phyloP scores from a whole-genome alignment of 2,329 filamentous ascomycete species.

The Delphinella strobiligena region DNA sequence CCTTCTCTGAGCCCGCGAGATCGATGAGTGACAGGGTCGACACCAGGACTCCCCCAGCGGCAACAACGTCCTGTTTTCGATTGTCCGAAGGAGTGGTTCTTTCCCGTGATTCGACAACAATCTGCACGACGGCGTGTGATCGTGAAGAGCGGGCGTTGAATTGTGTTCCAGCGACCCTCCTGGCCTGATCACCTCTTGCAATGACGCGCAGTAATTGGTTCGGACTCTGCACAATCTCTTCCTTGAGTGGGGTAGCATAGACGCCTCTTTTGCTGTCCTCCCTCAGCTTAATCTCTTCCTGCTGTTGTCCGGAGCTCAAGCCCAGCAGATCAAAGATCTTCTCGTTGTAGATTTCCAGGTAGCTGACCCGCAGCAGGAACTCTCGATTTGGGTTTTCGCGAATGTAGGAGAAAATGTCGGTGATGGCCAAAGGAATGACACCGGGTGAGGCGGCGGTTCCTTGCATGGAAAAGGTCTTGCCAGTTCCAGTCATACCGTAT shows the following conservation, averaged over 20 bases:
- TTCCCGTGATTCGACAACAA: conserved; percentile 93
- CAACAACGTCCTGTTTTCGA: conserved; percentile 47
- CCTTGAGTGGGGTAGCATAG: conserved; percentile 89
- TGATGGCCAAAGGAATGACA: conserved; percentile 93
- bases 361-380: conserved; percentile 90
- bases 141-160: conserved; percentile 95
- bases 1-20: conserved; percentile 89
- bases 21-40: conserved; percentile 94
- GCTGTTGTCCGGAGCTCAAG: conserved; percentile 49
- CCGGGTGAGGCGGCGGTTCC: conserved; percentile 90
- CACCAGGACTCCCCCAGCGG: conserved; percentile 83
- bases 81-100: conserved; percentile 54
- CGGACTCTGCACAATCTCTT: conserved; percentile 96
- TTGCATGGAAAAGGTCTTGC: conserved; percentile 99
- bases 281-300: conserved; percentile 93
- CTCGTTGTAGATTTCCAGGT: conserved; percentile 98
- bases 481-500: conserved; percentile 97
- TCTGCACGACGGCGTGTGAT: conserved; percentile 96
- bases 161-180: conserved; percentile 85
- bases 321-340: conserved; percentile 89
- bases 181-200: conserved; percentile 80
- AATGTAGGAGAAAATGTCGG: conserved; percentile 98
- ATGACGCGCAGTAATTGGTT: conserved; percentile 92
- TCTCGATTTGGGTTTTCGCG: conserved; percentile 90
- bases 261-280: conserved; percentile 95